Evolutionary conservation across 768 basidiomycete genomes (phyloP), one percentile per base, ranked within the genome.

Genomic region (Kwoniella heveanensis): DNA sequence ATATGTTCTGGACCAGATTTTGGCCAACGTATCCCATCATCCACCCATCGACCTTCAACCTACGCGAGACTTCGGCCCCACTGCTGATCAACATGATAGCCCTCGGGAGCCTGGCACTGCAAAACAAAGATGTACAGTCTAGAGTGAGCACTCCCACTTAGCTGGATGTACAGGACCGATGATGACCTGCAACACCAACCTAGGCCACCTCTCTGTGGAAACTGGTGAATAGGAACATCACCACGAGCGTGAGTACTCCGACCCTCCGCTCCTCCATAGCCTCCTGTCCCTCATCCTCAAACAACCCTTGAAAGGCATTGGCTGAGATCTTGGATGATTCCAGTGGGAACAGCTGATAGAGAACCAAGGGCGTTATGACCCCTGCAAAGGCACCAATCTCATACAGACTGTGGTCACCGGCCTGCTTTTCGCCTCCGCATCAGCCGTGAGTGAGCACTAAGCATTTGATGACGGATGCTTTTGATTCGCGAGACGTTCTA

Each of bases 261-360:
- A n/a, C n/a, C n/a, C n/a, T n/a, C n/a, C n/a, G n/a, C n/a, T n/a
- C n/a, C n/a, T n/a, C n/a, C n/a, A n/a, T n/a, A n/a, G n/a, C n/a
- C n/a, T n/a, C n/a, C n/a, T n/a, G n/a, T n/a, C n/a, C n/a, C n/a
- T n/a, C n/a, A 17, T 12, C 12, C 13, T 12, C 15, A 22, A 50
- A 50, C 8, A 17, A 8, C 15, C 48, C 9, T 21, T 39, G 37
- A 39, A 12, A 50, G 13, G 21, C n/a, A n/a, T n/a, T n/a, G n/a
- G n/a, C n/a, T n/a, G n/a, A n/a, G n/a, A n/a, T n/a, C n/a, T n/a
- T n/a, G n/a, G n/a, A n/a, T n/a, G n/a, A n/a, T n/a, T n/a, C n/a
- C 48, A 52, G 51, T 52, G 51, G 51, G 12, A 21, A 21, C 51
- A 52, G n/a, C 26, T 52, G 9, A 52, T 52, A 21, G 51, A 52